A percentile compares a stretch with the other conserved stretches of the same genome.
phyloP scores from a whole-genome alignment of 805 yeast genomes.

The Spencermartinsiella europaea region DNA sequence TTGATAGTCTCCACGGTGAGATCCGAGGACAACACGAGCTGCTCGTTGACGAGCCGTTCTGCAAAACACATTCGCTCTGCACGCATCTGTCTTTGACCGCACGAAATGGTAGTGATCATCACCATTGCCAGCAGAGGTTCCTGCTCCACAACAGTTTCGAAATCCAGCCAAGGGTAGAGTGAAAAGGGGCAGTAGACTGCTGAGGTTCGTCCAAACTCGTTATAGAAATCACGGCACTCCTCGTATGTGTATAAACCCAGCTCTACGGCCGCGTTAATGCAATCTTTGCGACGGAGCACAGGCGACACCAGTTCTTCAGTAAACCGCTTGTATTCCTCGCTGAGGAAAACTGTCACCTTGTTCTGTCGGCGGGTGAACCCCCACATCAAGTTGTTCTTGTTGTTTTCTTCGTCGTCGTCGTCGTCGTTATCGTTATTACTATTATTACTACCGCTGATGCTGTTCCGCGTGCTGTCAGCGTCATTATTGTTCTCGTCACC shows the following conservation, averaged over 20 bases:
- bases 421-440: too few relatives aligned
- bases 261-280: slow-evolving; percentile 10
- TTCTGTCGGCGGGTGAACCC: too few relatives aligned
- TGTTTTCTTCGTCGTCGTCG: too few relatives aligned
- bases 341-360: too few relatives aligned
- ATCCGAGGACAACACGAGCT: neutral
- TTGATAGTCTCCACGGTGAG: slow-evolving; percentile 8
- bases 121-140: slow-evolving; percentile 13
- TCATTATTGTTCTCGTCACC: too few relatives aligned
- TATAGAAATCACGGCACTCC: slow-evolving; percentile 6
- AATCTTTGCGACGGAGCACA: neutral
- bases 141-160: slow-evolving; percentile 1
- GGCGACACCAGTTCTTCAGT: neutral
- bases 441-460: neutral
- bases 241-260: slow-evolving; percentile 11
- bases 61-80: slow-evolving; percentile 11
- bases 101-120: slow-evolving; percentile 9
- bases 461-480: neutral
- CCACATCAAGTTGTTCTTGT: too few relatives aligned
- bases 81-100: slow-evolving; percentile 9
- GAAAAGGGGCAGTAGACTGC: slow-evolving; percentile 5
- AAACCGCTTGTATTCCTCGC: neutral
- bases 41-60: slow-evolving; percentile 14
- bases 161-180: neutral
- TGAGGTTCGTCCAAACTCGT: slow-evolving; percentile 7